Base-by-base conservation (phyloP, 2,329 filamentous ascomycete species). In the Claviceps purpurea region DNA sequence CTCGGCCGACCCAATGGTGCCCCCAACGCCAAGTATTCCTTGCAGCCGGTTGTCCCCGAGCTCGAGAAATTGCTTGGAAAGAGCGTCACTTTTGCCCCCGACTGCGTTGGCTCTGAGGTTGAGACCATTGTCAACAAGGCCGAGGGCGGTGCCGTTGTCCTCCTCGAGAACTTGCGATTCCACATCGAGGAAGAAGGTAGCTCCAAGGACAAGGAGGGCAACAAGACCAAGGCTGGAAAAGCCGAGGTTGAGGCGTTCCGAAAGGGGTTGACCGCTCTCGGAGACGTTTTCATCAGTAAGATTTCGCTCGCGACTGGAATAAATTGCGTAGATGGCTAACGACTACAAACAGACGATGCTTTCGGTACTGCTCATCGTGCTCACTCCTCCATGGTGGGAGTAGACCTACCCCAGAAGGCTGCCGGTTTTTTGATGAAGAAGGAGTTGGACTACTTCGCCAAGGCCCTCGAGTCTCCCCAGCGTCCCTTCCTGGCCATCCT, bases 351-450 rank as follows among this genome's bases (percentile, higher is more conserved):
- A 94, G 89, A 98, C 73, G 93, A 98, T 65, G 93, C 94, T 57
- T 98, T 98, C 69, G 93, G 93, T 71, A 98, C 93, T 56, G 93
- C 93, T 56, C 93, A 98, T 78, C 89, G 93, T 70, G 93, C 88
- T 48, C 93, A 98, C 82, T 96, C 89, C 71, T 97, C 91, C 70
- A 98, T 98, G 93, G 93, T 98, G 64, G 93, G 93, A 65, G 80
- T 96, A 58, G 83, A 96, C 60, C 85, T 98, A 48, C 90, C 91
- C 61, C 89, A 97, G 71, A 96, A 95, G 78, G 93, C 93, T 10
- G 88, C 91, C 53, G 93, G 93, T 57, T 98, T 96, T 84, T 83
- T 98, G 65, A 89, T 98, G 79, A 98, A 98, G 86, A 98, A 97
- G 79, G 93, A 98, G 74, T 86, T 98, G 57, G 93, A 98, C 68